phyloP scores from a whole-genome alignment of 208 protist species.

The Phytomonas sp. region DNA sequence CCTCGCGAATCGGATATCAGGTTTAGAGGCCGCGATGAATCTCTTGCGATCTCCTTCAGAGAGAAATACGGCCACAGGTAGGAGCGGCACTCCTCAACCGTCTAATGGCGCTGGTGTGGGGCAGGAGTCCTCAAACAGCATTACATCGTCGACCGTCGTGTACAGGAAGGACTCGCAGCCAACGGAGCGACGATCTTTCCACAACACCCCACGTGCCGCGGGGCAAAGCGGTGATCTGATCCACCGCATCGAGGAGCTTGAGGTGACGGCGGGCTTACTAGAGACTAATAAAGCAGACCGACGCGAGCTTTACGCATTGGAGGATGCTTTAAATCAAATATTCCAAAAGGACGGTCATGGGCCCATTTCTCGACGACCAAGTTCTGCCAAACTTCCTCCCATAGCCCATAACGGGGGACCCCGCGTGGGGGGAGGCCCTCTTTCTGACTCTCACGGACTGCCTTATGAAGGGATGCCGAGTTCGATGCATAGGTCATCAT shows the following conservation, averaged over 20 bases:
- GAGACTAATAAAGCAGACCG: slow-evolving; percentile 78
- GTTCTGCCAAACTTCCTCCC: slow-evolving; percentile 2
- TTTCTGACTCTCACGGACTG: neutral
- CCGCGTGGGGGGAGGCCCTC: neutral
- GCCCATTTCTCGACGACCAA: slow-evolving; percentile 7
- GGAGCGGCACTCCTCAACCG: neutral
- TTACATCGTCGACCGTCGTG: too few species aligned
- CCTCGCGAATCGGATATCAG: neutral
- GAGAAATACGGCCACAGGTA: too few species aligned
- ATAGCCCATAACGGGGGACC: neutral
- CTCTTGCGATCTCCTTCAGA: too few species aligned
- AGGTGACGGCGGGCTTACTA: slow-evolving; percentile 18
- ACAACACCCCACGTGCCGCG: neutral
- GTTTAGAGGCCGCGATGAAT: too few species aligned
- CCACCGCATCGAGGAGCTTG: neutral
- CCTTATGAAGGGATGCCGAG: neutral
- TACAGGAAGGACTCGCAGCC: too few species aligned
- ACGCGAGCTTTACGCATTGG: slow-evolving; percentile 45
- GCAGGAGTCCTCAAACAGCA: neutral
- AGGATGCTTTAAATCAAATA: slow-evolving; percentile 29
- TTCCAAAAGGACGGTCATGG: slow-evolving; percentile 12
- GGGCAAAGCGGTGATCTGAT: neutral
- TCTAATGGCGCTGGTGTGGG: neutral
- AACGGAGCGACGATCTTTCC: too few species aligned
- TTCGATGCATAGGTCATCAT: neutral